phyloP scores from a whole-genome alignment of 345 rosid genomes.

The Melaleuca alternifolia region DNA sequence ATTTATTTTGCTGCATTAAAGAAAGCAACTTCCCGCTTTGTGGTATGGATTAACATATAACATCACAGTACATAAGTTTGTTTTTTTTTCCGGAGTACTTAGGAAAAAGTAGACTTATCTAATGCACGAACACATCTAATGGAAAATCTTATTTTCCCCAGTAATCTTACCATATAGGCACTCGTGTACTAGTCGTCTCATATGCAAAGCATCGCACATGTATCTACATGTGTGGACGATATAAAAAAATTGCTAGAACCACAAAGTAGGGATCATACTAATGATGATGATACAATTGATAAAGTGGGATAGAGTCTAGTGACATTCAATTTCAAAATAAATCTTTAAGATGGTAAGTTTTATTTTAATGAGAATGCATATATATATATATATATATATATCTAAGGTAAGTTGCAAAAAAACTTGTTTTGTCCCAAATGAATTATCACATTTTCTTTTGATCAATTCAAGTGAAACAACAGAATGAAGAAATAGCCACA shows the following conservation, averaged over 20 bases:
- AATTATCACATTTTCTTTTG: background rate
- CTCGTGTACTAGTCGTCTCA: background rate
- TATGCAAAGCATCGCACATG: background rate
- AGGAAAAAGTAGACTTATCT: background rate
- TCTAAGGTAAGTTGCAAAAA: background rate
- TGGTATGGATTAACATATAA: background rate
- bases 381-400: background rate
- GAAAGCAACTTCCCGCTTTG: background rate
- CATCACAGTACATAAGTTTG: background rate
- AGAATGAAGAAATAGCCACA: background rate
- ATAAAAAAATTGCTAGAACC: background rate
- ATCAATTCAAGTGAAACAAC: background rate
- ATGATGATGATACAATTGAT: background rate
- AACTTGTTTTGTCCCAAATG: background rate
- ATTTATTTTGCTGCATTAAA: background rate
- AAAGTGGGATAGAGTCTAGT: background rate
- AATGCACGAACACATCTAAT: background rate
- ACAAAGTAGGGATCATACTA: background rate
- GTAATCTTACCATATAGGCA: background rate
- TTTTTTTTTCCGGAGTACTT: background rate
- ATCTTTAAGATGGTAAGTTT: background rate
- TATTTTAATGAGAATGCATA: background rate
- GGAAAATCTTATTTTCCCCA: background rate
- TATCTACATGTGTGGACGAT: background rate
- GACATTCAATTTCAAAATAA: background rate